phyloP scores from a whole-genome alignment of 768 basidiomycete species.

The Macrolepiota dolichaula region DNA sequence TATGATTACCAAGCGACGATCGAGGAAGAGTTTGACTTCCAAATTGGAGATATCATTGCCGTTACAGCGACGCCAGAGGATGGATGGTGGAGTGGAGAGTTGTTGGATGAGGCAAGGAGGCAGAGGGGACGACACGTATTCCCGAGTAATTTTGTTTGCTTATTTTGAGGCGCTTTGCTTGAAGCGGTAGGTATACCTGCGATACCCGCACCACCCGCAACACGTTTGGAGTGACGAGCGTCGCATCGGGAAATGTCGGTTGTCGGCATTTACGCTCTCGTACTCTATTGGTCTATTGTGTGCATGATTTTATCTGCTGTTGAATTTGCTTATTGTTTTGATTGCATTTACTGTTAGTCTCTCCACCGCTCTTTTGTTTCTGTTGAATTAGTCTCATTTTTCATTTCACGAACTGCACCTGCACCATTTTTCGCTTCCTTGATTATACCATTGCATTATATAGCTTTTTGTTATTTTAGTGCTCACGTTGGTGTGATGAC shows the following conservation, averaged over 20 bases:
- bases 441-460: conserved; percentile 18
- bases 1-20: conserved; percentile 85
- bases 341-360: neutral
- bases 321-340: conserved; percentile 2
- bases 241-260: neutral
- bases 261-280: neutral
- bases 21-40: conserved; percentile 96
- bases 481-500: no score
- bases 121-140: conserved; percentile 74
- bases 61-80: conserved; percentile 93
- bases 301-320: neutral
- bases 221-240: neutral
- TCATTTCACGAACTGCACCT: neutral
- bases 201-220: neutral
- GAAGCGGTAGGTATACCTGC: neutral
- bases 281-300: neutral
- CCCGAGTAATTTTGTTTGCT: conserved; percentile 85
- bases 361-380: neutral
- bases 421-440: conserved; percentile 11
- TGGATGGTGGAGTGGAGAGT: conserved; percentile 95
- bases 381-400: neutral
- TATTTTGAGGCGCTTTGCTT: conserved; percentile 50
- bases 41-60: conserved; percentile 91
- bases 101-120: conserved; percentile 73
- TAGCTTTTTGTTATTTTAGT: conserved; percentile 14